Conservation (phyloP, 768 basidiomycete genomes). For the Pisolithus tinctorius region DNA sequence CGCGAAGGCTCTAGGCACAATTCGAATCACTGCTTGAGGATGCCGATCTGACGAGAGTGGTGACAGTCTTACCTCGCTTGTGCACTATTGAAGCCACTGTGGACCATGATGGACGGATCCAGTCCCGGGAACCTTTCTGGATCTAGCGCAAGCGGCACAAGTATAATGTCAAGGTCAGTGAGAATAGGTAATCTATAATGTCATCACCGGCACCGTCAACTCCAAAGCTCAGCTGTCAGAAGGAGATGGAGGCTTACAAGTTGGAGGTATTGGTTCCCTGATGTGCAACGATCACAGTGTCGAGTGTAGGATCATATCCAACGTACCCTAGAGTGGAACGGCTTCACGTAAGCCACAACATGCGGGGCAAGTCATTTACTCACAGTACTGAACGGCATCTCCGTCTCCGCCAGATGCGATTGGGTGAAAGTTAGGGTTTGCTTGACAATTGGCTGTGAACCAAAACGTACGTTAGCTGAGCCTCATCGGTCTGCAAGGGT, state of each 20-base stretch:
- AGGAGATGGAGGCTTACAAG: constrained; percentile 14
- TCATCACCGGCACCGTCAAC: background rate
- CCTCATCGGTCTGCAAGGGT: background rate
- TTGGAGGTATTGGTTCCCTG: constrained; percentile 28
- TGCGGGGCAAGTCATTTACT: background rate
- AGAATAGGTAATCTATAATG: constrained; percentile 27
- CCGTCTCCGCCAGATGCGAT: constrained; percentile 45
- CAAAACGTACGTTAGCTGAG: background rate
- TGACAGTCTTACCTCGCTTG: constrained; percentile 36
- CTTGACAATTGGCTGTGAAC: constrained; percentile 37
- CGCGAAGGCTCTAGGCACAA: constrained; percentile 30
- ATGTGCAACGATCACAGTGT: constrained; percentile 32
- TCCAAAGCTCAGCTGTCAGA: background rate
- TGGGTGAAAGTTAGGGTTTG: constrained; percentile 41
- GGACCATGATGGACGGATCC: constrained; percentile 33
- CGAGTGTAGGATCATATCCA: constrained; percentile 38
- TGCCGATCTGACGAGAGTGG: background rate
- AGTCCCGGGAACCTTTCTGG: constrained; percentile 46
- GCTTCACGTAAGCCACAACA: background rate
- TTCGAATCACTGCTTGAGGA: background rate
- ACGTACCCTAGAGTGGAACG: constrained; percentile 39
- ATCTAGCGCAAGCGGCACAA: constrained; percentile 21
- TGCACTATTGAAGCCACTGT: constrained; percentile 39
- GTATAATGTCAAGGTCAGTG: constrained; percentile 37
- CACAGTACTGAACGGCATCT: constrained; percentile 36